Percentiles rank a stretch among this genome's conserved stretches.
phyloP scores from a whole-genome alignment of 176 grass and related monocot species.

The Otatea glauca region DNA sequence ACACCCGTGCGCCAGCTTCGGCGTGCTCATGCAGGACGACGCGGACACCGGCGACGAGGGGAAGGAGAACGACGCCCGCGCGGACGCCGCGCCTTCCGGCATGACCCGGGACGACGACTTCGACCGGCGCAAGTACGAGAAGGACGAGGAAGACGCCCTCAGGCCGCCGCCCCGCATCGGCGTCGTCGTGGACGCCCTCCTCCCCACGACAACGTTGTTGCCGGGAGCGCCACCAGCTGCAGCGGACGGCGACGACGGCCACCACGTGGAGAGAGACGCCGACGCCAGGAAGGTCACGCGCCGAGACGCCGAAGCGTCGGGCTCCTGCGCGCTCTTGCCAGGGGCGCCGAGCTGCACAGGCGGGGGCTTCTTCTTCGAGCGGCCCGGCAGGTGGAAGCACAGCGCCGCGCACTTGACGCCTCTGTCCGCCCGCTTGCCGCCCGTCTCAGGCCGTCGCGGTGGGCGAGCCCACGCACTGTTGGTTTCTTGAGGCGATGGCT shows the following conservation, averaged over 20 bases:
- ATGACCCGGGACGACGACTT: slow-evolving; percentile 49
- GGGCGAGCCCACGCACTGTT: not conserved
- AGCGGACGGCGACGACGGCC: slow-evolving; percentile 40
- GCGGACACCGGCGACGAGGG: slow-evolving; percentile 53
- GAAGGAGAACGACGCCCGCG: slow-evolving; percentile 54
- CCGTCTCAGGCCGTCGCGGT: not conserved
- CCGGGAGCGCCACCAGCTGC: not conserved
- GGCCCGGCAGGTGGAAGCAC: slow-evolving; percentile 44
- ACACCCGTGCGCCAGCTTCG: slow-evolving; percentile 40
- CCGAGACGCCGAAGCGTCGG: not conserved
- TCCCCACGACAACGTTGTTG: not conserved
- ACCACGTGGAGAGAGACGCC: slow-evolving; percentile 52
- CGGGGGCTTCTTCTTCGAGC: slow-evolving; percentile 37
- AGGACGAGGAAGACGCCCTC: slow-evolving; percentile 37
- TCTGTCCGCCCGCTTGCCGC: not conserved
- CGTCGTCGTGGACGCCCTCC: slow-evolving; percentile 22
- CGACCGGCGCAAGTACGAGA: slow-evolving; percentile 55
- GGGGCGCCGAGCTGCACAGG: not conserved
- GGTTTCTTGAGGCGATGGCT: slow-evolving; percentile 2
- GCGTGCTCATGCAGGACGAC: slow-evolving; percentile 60
- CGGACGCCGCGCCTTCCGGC: slow-evolving; percentile 42
- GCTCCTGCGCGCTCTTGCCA: not conserved
- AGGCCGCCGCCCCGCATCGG: not conserved
- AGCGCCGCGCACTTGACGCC: slow-evolving; percentile 20
- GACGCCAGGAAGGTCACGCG: slow-evolving; percentile 54